A percentile compares a stretch with the other conserved stretches of the same genome.
phyloP scores from a whole-genome alignment of 495 filamentous ascomycete species.

The Podospora australis region DNA sequence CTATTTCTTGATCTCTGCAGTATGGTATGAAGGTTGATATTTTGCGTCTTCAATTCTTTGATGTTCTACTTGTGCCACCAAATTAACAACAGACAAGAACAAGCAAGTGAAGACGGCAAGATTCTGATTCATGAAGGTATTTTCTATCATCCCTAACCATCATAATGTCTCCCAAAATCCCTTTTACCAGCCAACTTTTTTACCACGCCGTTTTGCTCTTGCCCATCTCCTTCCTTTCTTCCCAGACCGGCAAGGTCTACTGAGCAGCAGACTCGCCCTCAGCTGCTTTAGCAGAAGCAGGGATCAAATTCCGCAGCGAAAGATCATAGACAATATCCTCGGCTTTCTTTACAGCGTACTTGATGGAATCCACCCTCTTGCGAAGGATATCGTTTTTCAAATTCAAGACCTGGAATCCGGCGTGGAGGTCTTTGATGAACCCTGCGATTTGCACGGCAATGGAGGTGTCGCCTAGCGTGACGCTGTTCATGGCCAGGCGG shows the following conservation, averaged over 20 bases:
- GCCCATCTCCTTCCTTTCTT: not conserved
- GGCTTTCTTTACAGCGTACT: slow-evolving; percentile 96
- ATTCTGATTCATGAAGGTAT: not conserved
- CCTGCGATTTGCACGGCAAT: slow-evolving; percentile 77
- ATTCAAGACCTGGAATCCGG: slow-evolving; percentile 93
- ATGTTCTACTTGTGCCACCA: no score
- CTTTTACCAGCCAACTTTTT: no score
- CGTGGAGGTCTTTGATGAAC: slow-evolving; percentile 93
- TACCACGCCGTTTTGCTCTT: no score
- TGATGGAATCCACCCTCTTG: slow-evolving; percentile 84
- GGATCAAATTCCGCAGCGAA: slow-evolving; percentile 74
- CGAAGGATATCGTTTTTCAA: slow-evolving; percentile 91
- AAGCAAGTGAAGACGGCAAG: no score
- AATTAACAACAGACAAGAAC: no score
- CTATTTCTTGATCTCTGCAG: not conserved
- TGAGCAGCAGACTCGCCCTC: not conserved
- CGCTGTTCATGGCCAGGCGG: slow-evolving; percentile 89
- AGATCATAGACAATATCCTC: slow-evolving; percentile 98
- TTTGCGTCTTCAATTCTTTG: no score
- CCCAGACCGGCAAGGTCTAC: no score
- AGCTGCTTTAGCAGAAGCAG: slow-evolving; percentile 36
- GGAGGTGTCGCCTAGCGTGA: slow-evolving; percentile 83
- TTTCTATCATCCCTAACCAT: no score
- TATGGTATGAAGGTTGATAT: not conserved
- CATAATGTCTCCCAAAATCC: no score